Evolutionary conservation across 2,329 filamentous ascomycete genomes (phyloP), one percentile per base, ranked within the genome.

Genomic region (Macrophomina tecta): DNA sequence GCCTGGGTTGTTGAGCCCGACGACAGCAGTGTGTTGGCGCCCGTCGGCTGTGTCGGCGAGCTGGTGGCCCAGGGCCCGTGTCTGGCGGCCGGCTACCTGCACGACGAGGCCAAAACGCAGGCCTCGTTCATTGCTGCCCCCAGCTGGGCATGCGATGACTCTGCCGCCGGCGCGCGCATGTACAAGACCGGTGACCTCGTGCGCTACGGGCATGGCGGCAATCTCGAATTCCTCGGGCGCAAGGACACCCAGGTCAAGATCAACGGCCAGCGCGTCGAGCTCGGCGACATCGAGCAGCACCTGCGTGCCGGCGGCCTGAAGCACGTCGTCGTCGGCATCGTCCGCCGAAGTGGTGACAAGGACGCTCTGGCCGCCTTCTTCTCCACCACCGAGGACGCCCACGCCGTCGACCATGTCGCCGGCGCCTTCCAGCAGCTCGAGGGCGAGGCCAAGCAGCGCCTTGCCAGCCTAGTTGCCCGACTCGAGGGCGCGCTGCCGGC

Each of bases 261-360:
- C 49, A 79, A 81, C 40, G 81, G 81, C 3, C 78, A 81, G 67
- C 78, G 81, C 0, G 79, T 83, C 55, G 81, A 83, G 67, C 71
- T 83, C 5, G 81, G 78, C 16, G 81, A 83, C 67, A 81, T 83
- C 55, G 81, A 83, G 67, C 77, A 82, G 62, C 79, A 45, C 18
- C 9, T 82, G 52, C 76, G 81, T 34, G 72, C 28, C 23, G 32
- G 23, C 51, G 51, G 51, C 51, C 30, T 34, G n/a, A 30, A 34
- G 51, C 49, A 34, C 49, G 14, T 53, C 14, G 49, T 34, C 52
- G 52, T 56, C n/a, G 52, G 34, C 16, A 23, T 40, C 6, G 9
- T 56, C 52, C 42, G 42, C 42, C 42, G 42, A 45, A 16, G 42
- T 45, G 42, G 42, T 45, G 42, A 45, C 16, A 45, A 45, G 42